Base-by-base conservation (phyloP, 202 grass and related monocot species). In the Carex arenaria region DNA sequence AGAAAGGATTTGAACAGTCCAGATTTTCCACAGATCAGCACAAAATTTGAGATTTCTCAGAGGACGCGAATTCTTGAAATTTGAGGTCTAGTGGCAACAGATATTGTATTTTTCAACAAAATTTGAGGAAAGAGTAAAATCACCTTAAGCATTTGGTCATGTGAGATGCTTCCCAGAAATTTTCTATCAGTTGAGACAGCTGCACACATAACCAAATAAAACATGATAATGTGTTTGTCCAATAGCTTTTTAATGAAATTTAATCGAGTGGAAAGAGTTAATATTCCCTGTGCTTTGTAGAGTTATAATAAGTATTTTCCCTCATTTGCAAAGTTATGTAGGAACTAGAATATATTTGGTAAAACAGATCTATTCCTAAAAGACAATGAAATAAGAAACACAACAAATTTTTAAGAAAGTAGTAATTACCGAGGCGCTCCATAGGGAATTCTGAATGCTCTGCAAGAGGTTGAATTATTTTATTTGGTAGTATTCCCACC, bases 361-460 rank as follows among this genome's bases (percentile, higher is more conserved):
- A 10, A 54, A 34, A 4, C 22, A 76, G 4, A 72, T 73, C 23
- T 34, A 65, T 38, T 75, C 19, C 22, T 56, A 80, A 86, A 20
- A 82, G 51, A 42, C n/a, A 17, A 82, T 36, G 3, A 63, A 77
- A 23, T 20, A 72, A 28, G 54, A 71, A 76, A 38, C 40, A 85
- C 15, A 34, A 80, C 10, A 36, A 42, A 17, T 67, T 61, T 51
- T 26, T 3, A 70, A 85, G 82, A 32, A 66, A 76, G 36, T 14
- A 23, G 53, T 61, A 73, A 49, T 62, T 93, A 95, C 95, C 95
- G 30, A 98, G 83, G 55, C 91, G 85, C 67, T 98, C 95, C 10
- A 95, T 92, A 54, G 95, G 91, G 90, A 92, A 95, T 72, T 98
- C 93, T 85, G 95, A 95, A 86, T 98, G 95, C 70, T 95, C 93